Conservation (phyloP, 2,329 filamentous ascomycete genomes). For the Pseudogymnoascus sp. region DNA sequence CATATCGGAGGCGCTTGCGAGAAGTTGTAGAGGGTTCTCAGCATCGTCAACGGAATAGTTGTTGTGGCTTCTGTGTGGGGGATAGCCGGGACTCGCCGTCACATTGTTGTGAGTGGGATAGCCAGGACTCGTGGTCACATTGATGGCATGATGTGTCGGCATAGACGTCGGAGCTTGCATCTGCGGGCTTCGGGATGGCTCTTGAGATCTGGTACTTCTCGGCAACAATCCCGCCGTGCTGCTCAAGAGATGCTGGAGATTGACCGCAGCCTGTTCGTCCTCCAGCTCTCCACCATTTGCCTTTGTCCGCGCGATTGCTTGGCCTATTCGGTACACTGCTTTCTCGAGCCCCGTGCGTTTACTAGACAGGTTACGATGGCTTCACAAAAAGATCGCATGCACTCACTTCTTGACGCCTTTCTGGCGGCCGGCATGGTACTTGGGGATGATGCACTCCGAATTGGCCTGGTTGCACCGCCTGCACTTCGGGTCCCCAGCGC, state of each 20-base stretch:
- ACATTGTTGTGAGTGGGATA: not conserved
- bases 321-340: slow-evolving; percentile 65
- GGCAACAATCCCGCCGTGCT: slow-evolving; percentile 37
- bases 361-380: slow-evolving; percentile 33
- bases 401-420: slow-evolving; percentile 69
- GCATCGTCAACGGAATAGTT: slow-evolving; percentile 60
- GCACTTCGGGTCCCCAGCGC: slow-evolving; percentile 43
- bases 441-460: slow-evolving; percentile 58
- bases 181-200: slow-evolving; percentile 16
- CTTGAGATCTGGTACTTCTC: slow-evolving; percentile 17
- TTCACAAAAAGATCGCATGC: not conserved
- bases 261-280: slow-evolving; percentile 34
- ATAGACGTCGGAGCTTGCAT: not conserved
- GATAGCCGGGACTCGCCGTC: not conserved
- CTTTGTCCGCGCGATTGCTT: slow-evolving; percentile 51
- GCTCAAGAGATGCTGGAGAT: slow-evolving; percentile 42
- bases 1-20: slow-evolving; percentile 64
- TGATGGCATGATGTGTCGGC: not conserved
- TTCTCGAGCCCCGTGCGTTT: slow-evolving; percentile 69
- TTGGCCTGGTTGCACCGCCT: slow-evolving; percentile 52
- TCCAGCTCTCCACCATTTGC: slow-evolving; percentile 32
- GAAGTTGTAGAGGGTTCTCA: slow-evolving; percentile 65
- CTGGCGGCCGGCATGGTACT: slow-evolving; percentile 65
- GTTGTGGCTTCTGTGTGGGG: slow-evolving; percentile 31
- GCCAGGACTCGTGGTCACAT: not conserved